Conservation (phyloP, 495 filamentous ascomycete species). For the Friedmanniomyces simplex region DNA sequence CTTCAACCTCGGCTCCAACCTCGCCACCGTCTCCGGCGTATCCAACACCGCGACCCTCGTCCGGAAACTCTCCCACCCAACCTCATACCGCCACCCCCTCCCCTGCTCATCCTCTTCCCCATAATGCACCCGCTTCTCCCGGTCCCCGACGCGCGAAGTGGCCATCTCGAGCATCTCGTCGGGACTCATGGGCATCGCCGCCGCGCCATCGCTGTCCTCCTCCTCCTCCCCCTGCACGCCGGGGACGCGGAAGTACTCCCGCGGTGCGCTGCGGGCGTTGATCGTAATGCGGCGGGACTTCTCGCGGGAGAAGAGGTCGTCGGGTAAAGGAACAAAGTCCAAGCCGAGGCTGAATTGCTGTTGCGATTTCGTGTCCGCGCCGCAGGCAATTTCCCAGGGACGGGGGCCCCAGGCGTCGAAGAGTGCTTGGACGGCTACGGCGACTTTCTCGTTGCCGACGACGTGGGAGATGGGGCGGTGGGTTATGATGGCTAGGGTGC, state of each 20-base stretch:
- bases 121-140: conserved; percentile 2
- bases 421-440: conserved; percentile 8
- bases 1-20: conserved; percentile 14
- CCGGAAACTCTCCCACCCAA: conserved; percentile 18
- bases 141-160: not conserved
- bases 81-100: conserved; percentile 14
- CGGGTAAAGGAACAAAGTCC: conserved; percentile 17
- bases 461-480: conserved; percentile 10
- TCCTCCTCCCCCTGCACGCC: too few species aligned
- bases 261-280: conserved; percentile 8
- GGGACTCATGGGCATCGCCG: not conserved
- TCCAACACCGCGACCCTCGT: conserved; percentile 9
- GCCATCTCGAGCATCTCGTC: conserved; percentile 3
- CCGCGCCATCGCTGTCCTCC: not conserved
- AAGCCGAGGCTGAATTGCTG: conserved; percentile 18
- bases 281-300: conserved; percentile 13
- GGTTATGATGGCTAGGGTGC: conserved; percentile 18
- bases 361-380: not conserved
- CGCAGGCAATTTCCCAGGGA: conserved; percentile 16
- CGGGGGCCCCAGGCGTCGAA: conserved; percentile 9
- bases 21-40: not conserved
- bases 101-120: conserved; percentile 8
- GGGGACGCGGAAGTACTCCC: conserved; percentile 11
- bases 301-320: conserved; percentile 7
- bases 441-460: conserved; percentile 11